Conservation (phyloP, 176 grass and related monocot species). For the Rhynchospora pubera region DNA sequence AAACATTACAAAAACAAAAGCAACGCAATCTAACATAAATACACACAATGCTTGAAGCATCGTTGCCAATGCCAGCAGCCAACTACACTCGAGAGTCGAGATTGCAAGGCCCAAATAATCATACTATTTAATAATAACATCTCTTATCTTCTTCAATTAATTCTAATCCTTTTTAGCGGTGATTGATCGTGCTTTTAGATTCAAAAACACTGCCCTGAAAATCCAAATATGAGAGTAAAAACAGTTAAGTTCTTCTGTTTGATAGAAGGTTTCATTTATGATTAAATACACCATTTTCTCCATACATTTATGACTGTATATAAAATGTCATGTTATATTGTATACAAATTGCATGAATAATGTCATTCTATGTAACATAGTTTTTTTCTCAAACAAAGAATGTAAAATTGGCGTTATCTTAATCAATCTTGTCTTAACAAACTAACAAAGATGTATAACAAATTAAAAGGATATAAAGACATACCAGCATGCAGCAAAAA, state of each 20-base stretch:
- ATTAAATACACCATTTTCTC: not conserved
- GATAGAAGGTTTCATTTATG: not conserved
- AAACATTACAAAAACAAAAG: not conserved
- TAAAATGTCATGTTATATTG: not conserved
- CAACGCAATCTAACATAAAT: not conserved
- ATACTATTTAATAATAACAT: not conserved
- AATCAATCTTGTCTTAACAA: not conserved
- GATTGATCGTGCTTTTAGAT: constrained; percentile 74
- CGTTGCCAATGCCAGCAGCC: not conserved
- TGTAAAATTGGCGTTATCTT: not conserved
- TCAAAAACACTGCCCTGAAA: constrained; percentile 71
- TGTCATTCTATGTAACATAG: not conserved
- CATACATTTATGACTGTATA: not conserved
- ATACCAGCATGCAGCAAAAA: constrained; percentile 72
- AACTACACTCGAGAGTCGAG: not conserved
- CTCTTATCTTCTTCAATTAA: not conserved
- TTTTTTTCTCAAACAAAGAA: not conserved
- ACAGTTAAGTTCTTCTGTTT: not conserved
- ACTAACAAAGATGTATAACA: constrained; percentile 10
- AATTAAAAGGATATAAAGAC: not conserved
- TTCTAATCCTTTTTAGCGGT: constrained; percentile 46
- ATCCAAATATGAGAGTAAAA: constrained; percentile 24
- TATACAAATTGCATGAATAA: not conserved
- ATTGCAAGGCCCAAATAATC: constrained; percentile 5
- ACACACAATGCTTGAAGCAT: not conserved